Percentiles rank a stretch among this genome's conserved stretches.
Evolutionary conservation across 2,329 filamentous ascomycete species (phyloP).

Genomic region (Sporothrix humicola): DNA sequence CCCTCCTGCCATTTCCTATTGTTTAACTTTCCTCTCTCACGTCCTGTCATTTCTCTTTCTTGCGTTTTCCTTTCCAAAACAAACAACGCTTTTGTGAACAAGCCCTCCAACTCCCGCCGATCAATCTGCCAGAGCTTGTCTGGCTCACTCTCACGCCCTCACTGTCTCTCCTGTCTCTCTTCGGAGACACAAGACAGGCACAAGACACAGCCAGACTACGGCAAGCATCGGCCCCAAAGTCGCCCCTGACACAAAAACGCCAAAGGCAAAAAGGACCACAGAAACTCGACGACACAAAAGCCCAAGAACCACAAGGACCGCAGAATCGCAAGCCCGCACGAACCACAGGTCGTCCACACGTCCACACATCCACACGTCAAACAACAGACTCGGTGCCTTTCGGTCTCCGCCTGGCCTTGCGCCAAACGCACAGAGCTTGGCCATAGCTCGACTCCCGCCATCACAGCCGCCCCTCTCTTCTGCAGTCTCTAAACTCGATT

Average conservation of each 20-base stretch:
- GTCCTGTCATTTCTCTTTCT: not conserved
- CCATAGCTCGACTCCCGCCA: constrained; percentile 16
- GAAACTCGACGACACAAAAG: not conserved
- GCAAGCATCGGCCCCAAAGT: constrained; percentile 5
- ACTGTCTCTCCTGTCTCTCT: not conserved
- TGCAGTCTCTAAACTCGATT: not conserved
- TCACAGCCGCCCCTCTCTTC: constrained; percentile 1
- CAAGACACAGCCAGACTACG: not conserved
- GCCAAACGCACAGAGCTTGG: constrained; percentile 17
- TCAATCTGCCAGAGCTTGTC: not conserved
- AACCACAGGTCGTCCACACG: not conserved
- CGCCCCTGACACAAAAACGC: constrained; percentile 14
- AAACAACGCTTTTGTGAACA: not conserved
- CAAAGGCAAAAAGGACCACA: constrained; percentile 10
- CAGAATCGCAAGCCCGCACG: not conserved
- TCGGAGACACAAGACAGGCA: not conserved
- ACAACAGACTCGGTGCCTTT: constrained; percentile 19
- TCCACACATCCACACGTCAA: constrained; percentile 14
- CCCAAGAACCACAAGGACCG: not conserved
- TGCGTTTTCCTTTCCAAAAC: not conserved
- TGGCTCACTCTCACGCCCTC: not conserved
- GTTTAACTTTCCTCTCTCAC: constrained; percentile 7
- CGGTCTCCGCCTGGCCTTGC: not conserved
- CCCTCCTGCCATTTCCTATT: constrained; percentile 9
- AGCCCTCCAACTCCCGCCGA: not conserved